Evolutionary conservation across 1,139 yeast species (phyloP).

Genomic region (Arxiozyma slooffiae): DNA sequence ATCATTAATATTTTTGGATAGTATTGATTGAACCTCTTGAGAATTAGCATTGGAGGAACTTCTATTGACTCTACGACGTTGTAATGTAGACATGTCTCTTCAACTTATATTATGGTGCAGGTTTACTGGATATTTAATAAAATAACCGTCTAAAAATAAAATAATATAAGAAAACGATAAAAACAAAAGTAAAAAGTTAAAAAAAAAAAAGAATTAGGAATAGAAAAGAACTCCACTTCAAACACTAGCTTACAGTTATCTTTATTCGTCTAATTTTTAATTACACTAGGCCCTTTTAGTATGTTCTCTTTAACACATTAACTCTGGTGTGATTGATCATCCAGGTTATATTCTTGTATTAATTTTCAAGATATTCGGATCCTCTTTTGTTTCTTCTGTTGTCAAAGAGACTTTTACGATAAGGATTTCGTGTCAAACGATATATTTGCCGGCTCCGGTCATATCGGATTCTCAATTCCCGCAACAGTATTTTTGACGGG

Average conservation of each 20-base stretch:
- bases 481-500: not conserved
- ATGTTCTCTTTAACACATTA: not conserved
- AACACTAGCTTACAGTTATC: too few relatives aligned
- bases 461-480: not conserved
- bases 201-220: not conserved
- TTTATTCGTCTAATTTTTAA: not conserved
- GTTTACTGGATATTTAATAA: not conserved
- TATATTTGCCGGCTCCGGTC: not conserved
- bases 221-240: not conserved
- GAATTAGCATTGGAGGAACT: conserved; percentile 19
- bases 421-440: not conserved
- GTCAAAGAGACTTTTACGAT: too few relatives aligned
- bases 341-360: not conserved
- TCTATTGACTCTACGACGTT: conserved; percentile 39
- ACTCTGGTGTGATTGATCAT: not conserved
- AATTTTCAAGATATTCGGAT: not conserved
- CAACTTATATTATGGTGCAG: not conserved
- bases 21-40: conserved; percentile 1
- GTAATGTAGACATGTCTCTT: conserved; percentile 34
- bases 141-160: too few relatives aligned
- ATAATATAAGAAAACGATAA: not conserved
- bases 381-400: too few relatives aligned
- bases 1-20: conserved; percentile 2
- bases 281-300: not conserved
- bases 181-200: not conserved